Evolutionary conservation across 306 rosid species (phyloP).

Genomic region (Trichosanthes truncata): DNA sequence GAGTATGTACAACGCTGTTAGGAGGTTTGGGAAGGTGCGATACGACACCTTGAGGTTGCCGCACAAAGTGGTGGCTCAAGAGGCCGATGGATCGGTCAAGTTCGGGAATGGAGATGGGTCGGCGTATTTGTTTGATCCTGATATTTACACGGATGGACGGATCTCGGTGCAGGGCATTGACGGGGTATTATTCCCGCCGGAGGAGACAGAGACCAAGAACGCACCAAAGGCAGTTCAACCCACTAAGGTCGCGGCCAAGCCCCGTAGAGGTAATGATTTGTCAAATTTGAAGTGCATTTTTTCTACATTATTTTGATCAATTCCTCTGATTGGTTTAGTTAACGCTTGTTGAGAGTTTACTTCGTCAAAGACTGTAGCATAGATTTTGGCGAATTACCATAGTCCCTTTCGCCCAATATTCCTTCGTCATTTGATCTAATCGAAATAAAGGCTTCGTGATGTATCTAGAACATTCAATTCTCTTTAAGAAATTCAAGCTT

Average conservation of each 20-base stretch:
- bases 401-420: not conserved
- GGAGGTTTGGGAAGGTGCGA: constrained; percentile 21
- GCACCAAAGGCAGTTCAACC: constrained; percentile 1
- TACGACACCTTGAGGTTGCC: constrained; percentile 21
- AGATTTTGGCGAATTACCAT: not conserved
- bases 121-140: constrained; percentile 25
- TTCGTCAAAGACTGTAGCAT: not conserved
- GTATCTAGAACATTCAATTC: not conserved
- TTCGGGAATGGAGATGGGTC: constrained; percentile 19
- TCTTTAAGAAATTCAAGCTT: not conserved
- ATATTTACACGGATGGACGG: constrained; percentile 26
- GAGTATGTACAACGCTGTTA: constrained; percentile 24
- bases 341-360: not conserved
- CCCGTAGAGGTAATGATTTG: constrained; percentile 17
- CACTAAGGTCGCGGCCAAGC: constrained; percentile 15
- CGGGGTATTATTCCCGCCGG: constrained; percentile 24
- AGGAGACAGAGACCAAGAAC: not conserved
- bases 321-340: not conserved
- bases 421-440: not conserved
- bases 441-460: too few species aligned
- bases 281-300: not conserved
- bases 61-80: constrained; percentile 19
- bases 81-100: constrained; percentile 26
- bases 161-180: constrained; percentile 27
- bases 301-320: not conserved